A percentile compares a stretch with the other conserved stretches of the same genome.
Evolutionary conservation across 1,284 basidiomycete genomes (phyloP).

Genomic region (Rhizoctonia solani): DNA sequence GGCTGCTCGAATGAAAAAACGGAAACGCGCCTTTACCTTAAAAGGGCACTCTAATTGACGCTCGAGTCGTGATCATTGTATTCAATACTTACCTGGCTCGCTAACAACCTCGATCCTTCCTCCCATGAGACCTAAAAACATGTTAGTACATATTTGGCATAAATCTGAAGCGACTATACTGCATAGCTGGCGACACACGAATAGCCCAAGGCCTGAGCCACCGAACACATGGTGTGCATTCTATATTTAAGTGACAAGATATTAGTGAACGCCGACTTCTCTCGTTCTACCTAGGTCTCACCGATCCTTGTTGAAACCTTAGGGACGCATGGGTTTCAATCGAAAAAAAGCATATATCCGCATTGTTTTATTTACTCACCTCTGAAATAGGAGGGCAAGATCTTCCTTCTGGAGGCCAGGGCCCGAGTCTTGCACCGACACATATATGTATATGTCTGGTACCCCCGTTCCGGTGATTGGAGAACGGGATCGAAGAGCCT

Average conservation of each 20-base stretch:
- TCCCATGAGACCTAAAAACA: constrained; percentile 40
- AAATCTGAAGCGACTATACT: background rate
- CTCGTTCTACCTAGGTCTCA: background rate
- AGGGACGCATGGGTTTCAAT: background rate
- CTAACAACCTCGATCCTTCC: constrained; percentile 42
- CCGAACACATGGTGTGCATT: constrained; percentile 41
- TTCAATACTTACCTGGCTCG: constrained; percentile 27
- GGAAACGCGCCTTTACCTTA: constrained; percentile 43
- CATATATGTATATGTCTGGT: constrained; percentile 39
- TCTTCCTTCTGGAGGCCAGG: constrained; percentile 42
- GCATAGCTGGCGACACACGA: constrained; percentile 43
- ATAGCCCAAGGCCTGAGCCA: constrained; percentile 43
- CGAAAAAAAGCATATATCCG: no score
- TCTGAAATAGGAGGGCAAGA: constrained; percentile 40
- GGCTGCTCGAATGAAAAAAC: constrained; percentile 42
- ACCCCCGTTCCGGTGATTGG: constrained; percentile 18
- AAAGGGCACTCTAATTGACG: background rate
- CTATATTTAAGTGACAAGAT: background rate
- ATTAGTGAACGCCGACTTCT: background rate
- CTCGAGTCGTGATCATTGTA: background rate
- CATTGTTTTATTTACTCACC: constrained; percentile 38
- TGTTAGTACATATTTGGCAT: background rate
- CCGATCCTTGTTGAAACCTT: constrained; percentile 43
- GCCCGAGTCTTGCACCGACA: constrained; percentile 43
- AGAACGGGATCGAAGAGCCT: background rate